Evolutionary conservation across 75 land plant genomes (phyloP), one percentile per base, ranked within the genome.

Genomic region (Sequoiadendron giganteum): DNA sequence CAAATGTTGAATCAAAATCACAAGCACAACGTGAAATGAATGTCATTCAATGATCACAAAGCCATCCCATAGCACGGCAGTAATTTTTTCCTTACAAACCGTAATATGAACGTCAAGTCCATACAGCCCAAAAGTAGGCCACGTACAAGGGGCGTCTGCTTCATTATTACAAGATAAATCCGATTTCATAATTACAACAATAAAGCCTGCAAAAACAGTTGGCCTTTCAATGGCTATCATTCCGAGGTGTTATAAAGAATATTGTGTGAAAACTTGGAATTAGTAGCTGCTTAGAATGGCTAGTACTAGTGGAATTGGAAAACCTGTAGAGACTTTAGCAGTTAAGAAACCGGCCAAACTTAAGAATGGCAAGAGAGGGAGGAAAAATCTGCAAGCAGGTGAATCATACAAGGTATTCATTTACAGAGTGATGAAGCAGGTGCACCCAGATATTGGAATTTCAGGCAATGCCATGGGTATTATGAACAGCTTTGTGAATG

Each of bases 401-500:
- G 90, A 84, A 0, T 79, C 80, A 9, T 94, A 94, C 88, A 90
- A 90, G 89, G 85, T 85, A 43, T 94, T 93, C 76, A 88, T 94
- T 55, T 91, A 56, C 90, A 91, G 43, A 85, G 94, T 94, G 19
- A 61, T 94, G 88, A 94, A 93, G 87, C 95, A 96, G 85, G 95
- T 96, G 56, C 98, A 96, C 47, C 98, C 95, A 11, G 96, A 88
- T 32, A 54, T 93, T 65, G 93, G 94, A 42, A 89, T 94, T 15
- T 95, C 98, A 83, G 65, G 88, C 21, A 91, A 90, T 91, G 95
- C 98, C 43, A 96, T 95, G 96, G 88, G 90, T 28, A 89, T 95
- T 21, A 61, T 96, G 89, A 93, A 95, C 88, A 88, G 87, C 79
- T 91, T 91, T 61, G 91, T 96, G 91, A 88, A 81, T 55, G 97